phyloP scores from a whole-genome alignment of 805 yeast species.

The Zygosaccharomyces bailii region DNA sequence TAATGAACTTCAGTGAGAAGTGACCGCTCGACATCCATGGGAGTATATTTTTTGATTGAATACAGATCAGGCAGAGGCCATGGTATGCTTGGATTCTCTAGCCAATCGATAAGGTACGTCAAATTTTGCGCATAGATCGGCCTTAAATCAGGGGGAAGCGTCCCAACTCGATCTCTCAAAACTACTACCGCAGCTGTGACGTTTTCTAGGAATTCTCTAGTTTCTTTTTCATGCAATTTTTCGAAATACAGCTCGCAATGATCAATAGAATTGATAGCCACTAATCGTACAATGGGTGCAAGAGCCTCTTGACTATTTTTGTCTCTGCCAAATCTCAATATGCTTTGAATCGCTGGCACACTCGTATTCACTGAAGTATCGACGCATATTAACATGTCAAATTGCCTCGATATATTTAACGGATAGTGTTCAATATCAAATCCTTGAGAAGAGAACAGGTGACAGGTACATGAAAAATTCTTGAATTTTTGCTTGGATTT shows the following conservation, averaged over 20 bases:
- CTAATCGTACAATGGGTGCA: conserved; percentile 63
- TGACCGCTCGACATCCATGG: conserved; percentile 77
- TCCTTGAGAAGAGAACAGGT: conserved; percentile 43
- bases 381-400: conserved; percentile 60
- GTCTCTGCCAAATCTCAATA: conserved; percentile 30
- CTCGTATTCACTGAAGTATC: conserved; percentile 56
- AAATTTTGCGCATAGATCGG: conserved; percentile 70
- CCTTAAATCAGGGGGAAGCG: conserved; percentile 71
- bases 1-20: conserved; percentile 70
- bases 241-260: conserved; percentile 63
- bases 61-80: conserved; percentile 85
- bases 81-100: conserved; percentile 42
- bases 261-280: conserved; percentile 78
- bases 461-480: conserved; percentile 37
- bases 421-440: conserved; percentile 19
- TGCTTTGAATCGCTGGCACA: conserved; percentile 34
- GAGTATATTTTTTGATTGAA: conserved; percentile 54
- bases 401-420: conserved; percentile 29
- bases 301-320: conserved; percentile 24
- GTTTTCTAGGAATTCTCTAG: conserved; percentile 52
- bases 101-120: conserved; percentile 59
- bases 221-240: conserved; percentile 29
- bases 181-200: conserved; percentile 82
- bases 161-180: conserved; percentile 76
- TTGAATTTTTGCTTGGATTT: conserved; percentile 40